These are phyloP conservation scores for Apiotrichum veenhuisii DNA, from an alignment of 1,284 basidiomycete genomes.

Conservation along the genomic window DNA sequence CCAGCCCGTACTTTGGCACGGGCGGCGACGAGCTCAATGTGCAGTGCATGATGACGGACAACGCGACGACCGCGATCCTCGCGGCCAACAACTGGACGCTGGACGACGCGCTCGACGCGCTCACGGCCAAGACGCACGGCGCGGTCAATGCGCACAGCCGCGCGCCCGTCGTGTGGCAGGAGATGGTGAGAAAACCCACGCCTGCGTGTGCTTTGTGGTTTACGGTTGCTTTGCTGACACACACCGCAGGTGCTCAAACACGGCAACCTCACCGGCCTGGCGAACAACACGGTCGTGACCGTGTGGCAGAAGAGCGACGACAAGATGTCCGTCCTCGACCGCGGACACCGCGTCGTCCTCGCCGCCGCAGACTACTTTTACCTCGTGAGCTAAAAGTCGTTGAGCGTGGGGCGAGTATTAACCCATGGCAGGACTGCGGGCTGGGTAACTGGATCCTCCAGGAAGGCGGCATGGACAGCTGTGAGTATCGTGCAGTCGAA, in stretches of 20 bases:
- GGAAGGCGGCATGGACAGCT: constrained; percentile 49
- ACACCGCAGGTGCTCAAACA: no score
- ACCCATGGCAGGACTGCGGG: no score
- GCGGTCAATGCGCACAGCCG: constrained; percentile 54
- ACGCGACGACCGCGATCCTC: constrained; percentile 57
- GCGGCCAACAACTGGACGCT: constrained; percentile 56
- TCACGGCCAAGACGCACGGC: constrained; percentile 58
- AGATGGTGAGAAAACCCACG: no score
- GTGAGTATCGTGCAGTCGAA: no score
- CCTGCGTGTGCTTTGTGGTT: no score
- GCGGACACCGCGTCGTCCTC: constrained; percentile 64
- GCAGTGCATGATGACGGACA: constrained; percentile 63
- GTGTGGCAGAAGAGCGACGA: constrained; percentile 67
- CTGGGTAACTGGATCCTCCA: constrained; percentile 70
- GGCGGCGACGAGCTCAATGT: constrained; percentile 79
- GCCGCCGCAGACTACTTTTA: constrained; percentile 71
- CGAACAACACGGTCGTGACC: constrained; percentile 65
- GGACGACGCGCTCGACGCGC: constrained; percentile 61
- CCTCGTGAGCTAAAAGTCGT: no score
- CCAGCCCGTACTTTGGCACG: constrained; percentile 62
- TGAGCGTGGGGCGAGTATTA: no score
- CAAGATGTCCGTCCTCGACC: constrained; percentile 58
- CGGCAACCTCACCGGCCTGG: constrained; percentile 60
- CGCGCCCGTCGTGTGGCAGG: constrained; percentile 67
- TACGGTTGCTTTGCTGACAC: no score